These are phyloP conservation scores for Aspergillus aculeatinus DNA, from an alignment of 2,329 filamentous ascomycete genomes.

Conservation along the genomic window DNA sequence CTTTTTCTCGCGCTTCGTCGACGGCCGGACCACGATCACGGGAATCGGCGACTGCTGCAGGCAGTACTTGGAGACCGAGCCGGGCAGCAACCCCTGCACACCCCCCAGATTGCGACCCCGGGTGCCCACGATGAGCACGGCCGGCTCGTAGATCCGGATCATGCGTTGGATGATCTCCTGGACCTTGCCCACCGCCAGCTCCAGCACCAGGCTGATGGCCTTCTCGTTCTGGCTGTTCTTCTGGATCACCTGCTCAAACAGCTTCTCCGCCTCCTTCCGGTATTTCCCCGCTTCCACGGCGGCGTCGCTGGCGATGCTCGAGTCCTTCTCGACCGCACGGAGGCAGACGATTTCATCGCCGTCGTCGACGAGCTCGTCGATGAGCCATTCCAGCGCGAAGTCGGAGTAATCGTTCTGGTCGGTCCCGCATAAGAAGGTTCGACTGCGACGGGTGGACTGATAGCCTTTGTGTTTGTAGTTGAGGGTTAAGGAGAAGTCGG, in stretches of 20 bases:
- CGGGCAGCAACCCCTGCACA: conserved; percentile 81
- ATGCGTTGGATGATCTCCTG: conserved; percentile 88
- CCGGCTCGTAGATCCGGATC: conserved; percentile 88
- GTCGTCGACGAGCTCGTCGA: conserved; percentile 89
- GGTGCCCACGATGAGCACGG: conserved; percentile 87
- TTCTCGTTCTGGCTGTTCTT: conserved; percentile 77
- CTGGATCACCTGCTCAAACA: conserved; percentile 73
- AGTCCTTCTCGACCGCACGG: conserved; percentile 80
- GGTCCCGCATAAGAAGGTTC: conserved; percentile 86
- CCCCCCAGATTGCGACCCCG: conserved; percentile 80
- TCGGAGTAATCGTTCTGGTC: conserved; percentile 91
- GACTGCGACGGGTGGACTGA: conserved; percentile 73
- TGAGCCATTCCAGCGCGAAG: conserved; percentile 86
- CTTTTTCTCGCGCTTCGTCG: conserved; percentile 84
- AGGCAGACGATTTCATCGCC: conserved; percentile 92
- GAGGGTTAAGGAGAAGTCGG: conserved; percentile 74
- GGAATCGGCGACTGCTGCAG: conserved; percentile 90
- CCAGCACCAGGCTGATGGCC: conserved; percentile 79
- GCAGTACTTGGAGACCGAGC: conserved; percentile 91
- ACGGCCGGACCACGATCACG: conserved; percentile 86
- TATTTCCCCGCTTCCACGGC: conserved; percentile 68
- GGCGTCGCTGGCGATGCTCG: conserved; percentile 63
- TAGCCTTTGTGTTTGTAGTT: conserved; percentile 86
- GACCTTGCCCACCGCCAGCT: conserved; percentile 85
- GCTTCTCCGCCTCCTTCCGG: conserved; percentile 68